Conservation (phyloP, 176 grass and related monocot species). For the Aegilops speltoides region DNA sequence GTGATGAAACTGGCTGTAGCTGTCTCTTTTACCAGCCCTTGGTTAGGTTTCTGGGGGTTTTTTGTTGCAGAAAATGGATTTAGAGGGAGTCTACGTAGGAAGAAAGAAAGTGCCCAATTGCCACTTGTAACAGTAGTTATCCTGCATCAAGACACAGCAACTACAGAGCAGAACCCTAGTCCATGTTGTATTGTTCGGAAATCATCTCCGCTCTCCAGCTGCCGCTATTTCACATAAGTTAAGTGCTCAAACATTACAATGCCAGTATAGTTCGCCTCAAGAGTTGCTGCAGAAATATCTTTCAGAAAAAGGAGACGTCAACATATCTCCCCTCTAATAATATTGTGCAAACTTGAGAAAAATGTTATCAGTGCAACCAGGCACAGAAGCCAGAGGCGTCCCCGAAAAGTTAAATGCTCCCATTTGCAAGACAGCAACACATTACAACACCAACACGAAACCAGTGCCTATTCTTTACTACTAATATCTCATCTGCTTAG, state of each 20-base stretch:
- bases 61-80: no score
- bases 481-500: constrained; percentile 62
- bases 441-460: neutral
- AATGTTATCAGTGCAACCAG: neutral
- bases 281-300: neutral
- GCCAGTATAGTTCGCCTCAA: neutral
- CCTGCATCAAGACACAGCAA: no score
- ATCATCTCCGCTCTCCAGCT: neutral
- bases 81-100: no score
- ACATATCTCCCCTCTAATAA: neutral
- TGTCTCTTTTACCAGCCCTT: no score
- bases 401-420: neutral
- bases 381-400: neutral
- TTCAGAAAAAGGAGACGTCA: neutral
- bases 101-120: no score
- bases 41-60: no score
- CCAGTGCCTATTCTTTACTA: constrained; percentile 47
- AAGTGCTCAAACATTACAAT: neutral
- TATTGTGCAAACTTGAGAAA: neutral
- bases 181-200: neutral
- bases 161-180: no score
- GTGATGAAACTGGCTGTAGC: no score
- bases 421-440: neutral
- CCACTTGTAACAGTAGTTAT: no score
- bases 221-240: neutral